Base-by-base conservation (phyloP, 768 basidiomycete genomes). In the Boletus rubropictus region DNA sequence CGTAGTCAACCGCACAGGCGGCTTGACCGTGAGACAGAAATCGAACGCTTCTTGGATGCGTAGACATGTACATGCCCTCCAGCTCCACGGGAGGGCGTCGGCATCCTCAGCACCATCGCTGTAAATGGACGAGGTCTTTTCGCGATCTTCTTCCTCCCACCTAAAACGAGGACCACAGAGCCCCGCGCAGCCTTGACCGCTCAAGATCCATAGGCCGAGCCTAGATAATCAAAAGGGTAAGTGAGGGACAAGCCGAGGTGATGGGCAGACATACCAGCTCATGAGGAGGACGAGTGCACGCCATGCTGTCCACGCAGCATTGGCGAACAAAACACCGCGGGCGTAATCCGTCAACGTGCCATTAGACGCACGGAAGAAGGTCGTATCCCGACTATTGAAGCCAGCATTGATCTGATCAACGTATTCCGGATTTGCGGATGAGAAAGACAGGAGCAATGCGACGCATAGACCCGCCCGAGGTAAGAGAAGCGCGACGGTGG, bases 251-350 rank as follows among this genome's bases (percentile, higher is more conserved):
- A 20, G 28, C 0, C 6, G n/a, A 33, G 42, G 22, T 17, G 14
- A 22, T 8, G 7, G 8, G 27, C 1, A 22, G 20, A 38, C 46
- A 15, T 59, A 86, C 89, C 84, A 86, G 64, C 87, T 86, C 37
- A 70, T 53, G 36, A 88, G 54, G 45, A 93, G 73, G 44, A 91
- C 73, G 24, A 89, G 66, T 7, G 77, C 60, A 28, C 86, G 75
- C 84, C 89, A 88, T 4, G 76, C 82, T 35, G 86, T 79, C 86
- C 89, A 92, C 8, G 79, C 80, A 54, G 82, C 82, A 64, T 92
- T 92, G 39, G 86, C 81, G 41, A 84, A 74, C 36, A 94, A 70
- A 24, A 93, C 75, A 18, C 86, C 89, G n/a, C 80, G 76, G 22
- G 89, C 82, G 58, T 93, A 94, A 39, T 61, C 59, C 12, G 86